Conservation (phyloP, 2,329 filamentous ascomycete genomes). For the Calonectria montana region DNA sequence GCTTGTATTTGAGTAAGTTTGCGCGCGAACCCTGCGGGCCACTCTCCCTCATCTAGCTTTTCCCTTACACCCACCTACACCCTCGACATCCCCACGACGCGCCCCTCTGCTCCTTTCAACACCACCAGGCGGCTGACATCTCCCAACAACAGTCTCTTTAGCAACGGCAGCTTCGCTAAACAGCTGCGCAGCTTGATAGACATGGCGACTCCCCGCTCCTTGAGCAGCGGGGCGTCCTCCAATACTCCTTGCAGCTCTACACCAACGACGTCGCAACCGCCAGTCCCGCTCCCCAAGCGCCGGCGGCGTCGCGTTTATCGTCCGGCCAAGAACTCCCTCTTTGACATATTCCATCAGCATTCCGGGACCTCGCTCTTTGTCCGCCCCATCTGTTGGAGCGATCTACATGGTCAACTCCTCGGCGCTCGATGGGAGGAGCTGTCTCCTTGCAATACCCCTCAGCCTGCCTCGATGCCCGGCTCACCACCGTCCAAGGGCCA, state of each 20-base stretch:
- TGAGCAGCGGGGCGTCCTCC: constrained; percentile 25
- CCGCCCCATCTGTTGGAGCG: constrained; percentile 67
- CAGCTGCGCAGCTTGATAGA: constrained; percentile 46
- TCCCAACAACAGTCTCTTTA: constrained; percentile 37
- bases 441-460: constrained; percentile 54
- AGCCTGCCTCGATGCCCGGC: constrained; percentile 48
- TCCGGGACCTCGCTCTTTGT: constrained; percentile 61
- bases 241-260: constrained; percentile 33
- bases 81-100: not conserved
- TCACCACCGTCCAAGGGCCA: constrained; percentile 51
- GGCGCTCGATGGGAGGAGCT: constrained; percentile 58
- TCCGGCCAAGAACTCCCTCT: constrained; percentile 62
- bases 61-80: constrained; percentile 7
- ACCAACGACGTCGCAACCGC: constrained; percentile 41
- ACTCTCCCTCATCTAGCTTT: not conserved
- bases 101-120: constrained; percentile 14
- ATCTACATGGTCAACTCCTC: constrained; percentile 61
- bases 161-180: constrained; percentile 41
- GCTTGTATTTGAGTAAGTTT: constrained; percentile 46
- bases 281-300: constrained; percentile 35
- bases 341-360: constrained; percentile 63
- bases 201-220: constrained; percentile 39
- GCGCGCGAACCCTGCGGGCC: not conserved
- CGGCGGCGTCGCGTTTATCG: constrained; percentile 48
- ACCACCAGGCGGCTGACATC: constrained; percentile 26